Conservation (phyloP, 768 basidiomycete species). For the Gymnopilus junonius region DNA sequence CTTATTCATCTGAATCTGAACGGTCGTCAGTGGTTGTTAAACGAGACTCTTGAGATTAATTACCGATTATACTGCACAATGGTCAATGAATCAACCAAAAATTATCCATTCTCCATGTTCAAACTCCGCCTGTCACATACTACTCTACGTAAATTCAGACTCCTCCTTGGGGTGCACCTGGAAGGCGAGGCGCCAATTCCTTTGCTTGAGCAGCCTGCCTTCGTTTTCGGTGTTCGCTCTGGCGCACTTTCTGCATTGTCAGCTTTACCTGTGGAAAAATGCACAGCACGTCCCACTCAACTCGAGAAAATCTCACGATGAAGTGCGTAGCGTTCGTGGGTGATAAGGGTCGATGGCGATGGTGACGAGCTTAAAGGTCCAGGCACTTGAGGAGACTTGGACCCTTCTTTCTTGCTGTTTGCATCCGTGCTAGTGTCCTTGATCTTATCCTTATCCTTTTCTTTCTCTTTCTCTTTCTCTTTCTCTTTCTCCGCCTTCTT, state of each 20-base stretch:
- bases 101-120: slow-evolving; percentile 14
- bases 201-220: slow-evolving; percentile 69
- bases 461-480: slow-evolving; percentile 46
- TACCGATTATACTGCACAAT: too few species aligned
- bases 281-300: slow-evolving; percentile 30
- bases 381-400: slow-evolving; percentile 32
- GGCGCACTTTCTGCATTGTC: slow-evolving; percentile 57
- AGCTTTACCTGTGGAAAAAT: not conserved
- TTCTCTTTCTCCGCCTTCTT: slow-evolving; percentile 62
- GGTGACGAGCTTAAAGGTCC: slow-evolving; percentile 28
- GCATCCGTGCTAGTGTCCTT: slow-evolving; percentile 37
- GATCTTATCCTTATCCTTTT: slow-evolving; percentile 42
- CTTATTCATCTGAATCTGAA: slow-evolving; percentile 67
- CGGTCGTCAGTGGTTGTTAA: not conserved
- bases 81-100: not conserved
- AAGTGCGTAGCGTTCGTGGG: slow-evolving; percentile 78
- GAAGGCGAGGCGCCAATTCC: slow-evolving; percentile 72
- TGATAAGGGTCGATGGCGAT: slow-evolving; percentile 40
- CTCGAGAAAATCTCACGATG: slow-evolving; percentile 80
- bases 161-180: slow-evolving; percentile 55
- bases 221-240: slow-evolving; percentile 71
- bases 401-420: slow-evolving; percentile 27
- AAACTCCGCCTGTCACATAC: slow-evolving; percentile 34
- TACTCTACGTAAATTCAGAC: slow-evolving; percentile 14
- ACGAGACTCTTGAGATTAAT: not conserved